These are phyloP conservation scores for Fusarium sp. DNA, from an alignment of 2,329 filamentous ascomycete genomes.

Conservation along the genomic window DNA sequence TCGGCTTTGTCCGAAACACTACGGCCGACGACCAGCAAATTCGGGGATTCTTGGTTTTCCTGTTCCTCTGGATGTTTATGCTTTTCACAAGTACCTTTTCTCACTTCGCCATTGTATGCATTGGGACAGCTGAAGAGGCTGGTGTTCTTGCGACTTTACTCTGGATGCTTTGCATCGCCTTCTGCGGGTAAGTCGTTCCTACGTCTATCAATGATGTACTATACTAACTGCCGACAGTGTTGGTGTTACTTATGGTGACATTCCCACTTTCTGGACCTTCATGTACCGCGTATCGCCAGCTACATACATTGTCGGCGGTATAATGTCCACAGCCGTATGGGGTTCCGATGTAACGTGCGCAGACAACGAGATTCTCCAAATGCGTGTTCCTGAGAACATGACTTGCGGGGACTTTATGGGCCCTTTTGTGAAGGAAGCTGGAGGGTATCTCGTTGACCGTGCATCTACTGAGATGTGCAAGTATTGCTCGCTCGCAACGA, in stretches of 20 bases:
- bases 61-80: slow-evolving; percentile 48
- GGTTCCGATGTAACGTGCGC: slow-evolving; percentile 46
- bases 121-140: slow-evolving; percentile 44
- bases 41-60: slow-evolving; percentile 48
- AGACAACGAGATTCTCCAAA: slow-evolving; percentile 64
- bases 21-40: slow-evolving; percentile 39
- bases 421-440: slow-evolving; percentile 58
- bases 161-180: slow-evolving; percentile 48
- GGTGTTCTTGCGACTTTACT: slow-evolving; percentile 58
- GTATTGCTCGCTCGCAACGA: slow-evolving; percentile 59
- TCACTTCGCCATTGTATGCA: slow-evolving; percentile 46
- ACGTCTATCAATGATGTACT: slow-evolving; percentile 7
- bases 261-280: slow-evolving; percentile 80
- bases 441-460: slow-evolving; percentile 65
- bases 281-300: slow-evolving; percentile 79
- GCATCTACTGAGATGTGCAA: slow-evolving; percentile 60
- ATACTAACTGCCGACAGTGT: slow-evolving; percentile 61
- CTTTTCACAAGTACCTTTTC: slow-evolving; percentile 50
- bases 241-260: slow-evolving; percentile 67
- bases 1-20: slow-evolving; percentile 49
- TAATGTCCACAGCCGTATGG: slow-evolving; percentile 60
- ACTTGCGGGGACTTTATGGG: slow-evolving; percentile 68
- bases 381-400: slow-evolving; percentile 66
- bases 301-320: slow-evolving; percentile 76
- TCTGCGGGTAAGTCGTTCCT: slow-evolving; percentile 55